A percentile compares a stretch with the other conserved stretches of the same genome.
phyloP scores from a whole-genome alignment of 2,329 filamentous ascomycete species.

The Fusarium nematophilum region DNA sequence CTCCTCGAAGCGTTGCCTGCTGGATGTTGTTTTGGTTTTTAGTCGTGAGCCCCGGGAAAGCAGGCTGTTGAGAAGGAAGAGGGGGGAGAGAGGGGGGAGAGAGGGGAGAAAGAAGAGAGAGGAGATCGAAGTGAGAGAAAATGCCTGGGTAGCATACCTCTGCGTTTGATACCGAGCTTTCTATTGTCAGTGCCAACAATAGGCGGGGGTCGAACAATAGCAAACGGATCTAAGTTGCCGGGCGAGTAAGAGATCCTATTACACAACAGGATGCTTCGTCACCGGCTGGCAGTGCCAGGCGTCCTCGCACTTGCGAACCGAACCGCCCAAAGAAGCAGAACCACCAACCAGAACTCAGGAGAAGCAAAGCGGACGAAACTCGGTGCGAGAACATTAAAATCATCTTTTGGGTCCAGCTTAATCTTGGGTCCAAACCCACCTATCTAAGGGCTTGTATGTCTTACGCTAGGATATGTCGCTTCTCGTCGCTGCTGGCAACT shows the following conservation, averaged over 20 bases:
- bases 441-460: constrained; percentile 10
- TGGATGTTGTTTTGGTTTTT: too few species aligned
- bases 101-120: too few species aligned
- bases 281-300: not conserved
- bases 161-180: too few species aligned
- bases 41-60: too few species aligned
- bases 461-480: constrained; percentile 34
- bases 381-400: not conserved
- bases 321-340: not conserved
- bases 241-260: not conserved
- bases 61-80: too few species aligned
- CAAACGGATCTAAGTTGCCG: not conserved
- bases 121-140: too few species aligned
- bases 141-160: too few species aligned
- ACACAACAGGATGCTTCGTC: not conserved
- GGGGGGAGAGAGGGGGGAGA: too few species aligned
- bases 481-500: constrained; percentile 24
- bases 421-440: constrained; percentile 1
- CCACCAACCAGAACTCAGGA: not conserved
- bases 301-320: constrained; percentile 4
- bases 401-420: constrained; percentile 4
- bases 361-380: too few species aligned
- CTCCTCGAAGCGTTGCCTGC: too few species aligned
- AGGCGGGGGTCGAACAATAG: not conserved
- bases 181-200: too few species aligned